These are phyloP conservation scores for Amaranthus palmeri DNA, from an alignment of 148 eudicot species.

Conservation along the genomic window DNA sequence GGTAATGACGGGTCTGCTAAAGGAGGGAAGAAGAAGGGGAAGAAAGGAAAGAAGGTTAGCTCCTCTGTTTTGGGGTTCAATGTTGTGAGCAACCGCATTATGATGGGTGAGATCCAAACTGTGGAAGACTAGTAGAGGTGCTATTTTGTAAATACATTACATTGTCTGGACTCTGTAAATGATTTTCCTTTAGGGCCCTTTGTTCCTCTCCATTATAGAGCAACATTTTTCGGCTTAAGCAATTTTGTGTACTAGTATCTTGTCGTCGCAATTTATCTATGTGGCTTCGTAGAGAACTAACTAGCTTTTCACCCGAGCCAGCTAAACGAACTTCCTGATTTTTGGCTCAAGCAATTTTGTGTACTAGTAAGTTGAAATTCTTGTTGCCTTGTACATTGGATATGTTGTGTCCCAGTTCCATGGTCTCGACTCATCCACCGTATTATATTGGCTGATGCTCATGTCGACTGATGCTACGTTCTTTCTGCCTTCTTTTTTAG, in stretches of 20 bases:
- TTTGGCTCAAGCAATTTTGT: too few species aligned
- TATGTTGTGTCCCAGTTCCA: too few species aligned
- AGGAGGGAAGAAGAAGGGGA: conserved; percentile 87
- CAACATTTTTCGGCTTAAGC: conserved; percentile 16
- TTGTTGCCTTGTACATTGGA: too few species aligned
- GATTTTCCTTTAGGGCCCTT: conserved; percentile 13
- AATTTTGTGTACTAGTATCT: conserved; percentile 25
- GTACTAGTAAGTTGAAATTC: too few species aligned
- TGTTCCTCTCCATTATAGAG: conserved; percentile 18
- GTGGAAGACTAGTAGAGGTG: conserved; percentile 57
- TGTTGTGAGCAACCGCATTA: conserved; percentile 93
- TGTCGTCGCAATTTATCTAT: conserved; percentile 13
- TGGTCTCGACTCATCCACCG: too few species aligned
- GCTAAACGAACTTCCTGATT: not conserved
- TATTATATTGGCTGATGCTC: too few species aligned
- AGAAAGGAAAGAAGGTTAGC: conserved; percentile 93
- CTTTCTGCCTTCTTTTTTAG: too few species aligned
- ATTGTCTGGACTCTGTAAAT: conserved; percentile 37
- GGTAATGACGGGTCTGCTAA: conserved; percentile 47
- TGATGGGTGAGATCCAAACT: conserved; percentile 98
- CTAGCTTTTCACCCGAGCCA: not conserved
- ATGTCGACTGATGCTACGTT: too few species aligned
- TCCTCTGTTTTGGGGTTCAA: conserved; percentile 77
- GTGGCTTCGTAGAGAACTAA: conserved; percentile 18
- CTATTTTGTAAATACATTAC: conserved; percentile 42